Evolutionary conservation across 495 filamentous ascomycete genomes (phyloP), one percentile per base, ranked within the genome.

Genomic region (Penicillium psychrofluorescens): DNA sequence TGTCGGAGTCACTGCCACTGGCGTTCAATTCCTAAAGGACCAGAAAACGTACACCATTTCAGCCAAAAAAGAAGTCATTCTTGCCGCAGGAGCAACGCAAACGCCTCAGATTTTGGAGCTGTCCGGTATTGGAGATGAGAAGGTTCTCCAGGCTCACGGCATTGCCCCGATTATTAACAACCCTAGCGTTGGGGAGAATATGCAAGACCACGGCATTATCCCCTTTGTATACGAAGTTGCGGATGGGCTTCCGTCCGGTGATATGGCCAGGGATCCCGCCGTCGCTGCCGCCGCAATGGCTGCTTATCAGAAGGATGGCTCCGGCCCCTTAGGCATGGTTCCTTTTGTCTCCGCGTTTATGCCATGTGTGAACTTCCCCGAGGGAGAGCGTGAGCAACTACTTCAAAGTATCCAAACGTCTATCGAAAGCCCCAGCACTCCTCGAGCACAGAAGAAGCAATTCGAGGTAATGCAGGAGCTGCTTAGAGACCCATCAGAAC

Each of bases 71-170:
- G 75, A 81, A 31, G 75, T 85, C 2, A 70, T 86, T 35, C 49
- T 82, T 1, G 77, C 80, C 1, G 74, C 72, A n/a, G 83, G 83
- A 8, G 53, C 74, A 8, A 62, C 75, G 13, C 68, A 73, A 11
- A 72, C 81, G 0, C 78, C 83, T 6, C 55, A 63, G 1, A 55
- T 85, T 2, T 65, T 85, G 8, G 80, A 85, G 51, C 67, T 80
- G 0, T 86, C 83, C 0, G 81, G 83, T 9, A 56, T 85, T 36
- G 81, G 81, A 8, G 52, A 62, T 38, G 31, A 40, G 11, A 36
- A 28, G 1, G 11, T 41, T 7, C 30, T 49, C 27, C 44, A 35
- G 38, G 48, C 43, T 2, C 35, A 44, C 14, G 45, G 44, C 0
- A 50, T 54, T 15, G n/a, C 11, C 6, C 31, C 48, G 1, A 7